Conservation (phyloP, 495 filamentous ascomycete species). For the Trichoderma reesei region DNA sequence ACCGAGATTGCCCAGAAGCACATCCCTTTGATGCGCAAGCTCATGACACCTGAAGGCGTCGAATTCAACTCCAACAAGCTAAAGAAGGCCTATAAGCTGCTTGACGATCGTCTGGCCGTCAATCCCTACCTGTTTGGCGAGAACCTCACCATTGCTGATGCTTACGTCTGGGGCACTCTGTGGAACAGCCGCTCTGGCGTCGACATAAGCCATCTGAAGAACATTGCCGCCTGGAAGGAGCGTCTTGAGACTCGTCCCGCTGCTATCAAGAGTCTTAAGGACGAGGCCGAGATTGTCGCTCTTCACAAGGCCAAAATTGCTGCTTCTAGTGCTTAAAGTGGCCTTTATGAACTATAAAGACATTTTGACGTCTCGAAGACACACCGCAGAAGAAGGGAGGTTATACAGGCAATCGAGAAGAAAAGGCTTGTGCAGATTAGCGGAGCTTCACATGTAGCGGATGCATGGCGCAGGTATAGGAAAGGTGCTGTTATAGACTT, state of each 20-base stretch:
- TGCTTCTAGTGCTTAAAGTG: neutral
- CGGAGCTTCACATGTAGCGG: no score
- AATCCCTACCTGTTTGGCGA: neutral
- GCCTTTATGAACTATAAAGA: neutral
- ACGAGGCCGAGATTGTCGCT: neutral
- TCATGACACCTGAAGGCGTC: neutral
- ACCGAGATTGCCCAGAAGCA: constrained; percentile 4
- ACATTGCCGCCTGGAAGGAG: neutral
- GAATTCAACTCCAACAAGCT: neutral
- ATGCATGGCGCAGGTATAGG: no score
- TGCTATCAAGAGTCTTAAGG: neutral
- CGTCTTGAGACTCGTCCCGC: neutral
- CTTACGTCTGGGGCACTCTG: neutral
- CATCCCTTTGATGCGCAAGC: neutral
- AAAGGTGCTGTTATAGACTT: no score
- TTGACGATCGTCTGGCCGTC: neutral
- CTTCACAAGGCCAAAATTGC: neutral
- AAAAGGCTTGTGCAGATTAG: no score
- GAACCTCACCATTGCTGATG: neutral
- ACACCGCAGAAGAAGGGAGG: neutral
- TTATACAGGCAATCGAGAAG: no score
- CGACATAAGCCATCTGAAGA: neutral
- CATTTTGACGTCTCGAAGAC: neutral
- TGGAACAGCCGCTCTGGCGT: neutral
- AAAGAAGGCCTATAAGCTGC: neutral